A percentile compares a stretch with the other conserved stretches of the same genome.
phyloP scores from a whole-genome alignment of 2,329 filamentous ascomycete species.

The Raffaelea albimanens region DNA sequence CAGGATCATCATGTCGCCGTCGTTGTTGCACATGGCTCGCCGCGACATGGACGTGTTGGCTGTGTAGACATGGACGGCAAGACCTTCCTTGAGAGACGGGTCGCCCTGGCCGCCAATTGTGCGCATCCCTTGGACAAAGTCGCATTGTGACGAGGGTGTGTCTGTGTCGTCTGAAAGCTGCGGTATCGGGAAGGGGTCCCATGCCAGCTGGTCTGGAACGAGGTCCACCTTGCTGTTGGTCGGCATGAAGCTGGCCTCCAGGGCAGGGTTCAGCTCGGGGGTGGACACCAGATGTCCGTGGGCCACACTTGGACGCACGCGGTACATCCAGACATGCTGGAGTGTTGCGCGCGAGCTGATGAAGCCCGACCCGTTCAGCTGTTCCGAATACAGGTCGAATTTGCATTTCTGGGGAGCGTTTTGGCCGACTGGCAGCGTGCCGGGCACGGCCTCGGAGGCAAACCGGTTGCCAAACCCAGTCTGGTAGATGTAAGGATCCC shows the following conservation, averaged over 20 bases:
- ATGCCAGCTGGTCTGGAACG: constrained; percentile 23
- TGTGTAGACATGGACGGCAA: constrained; percentile 39
- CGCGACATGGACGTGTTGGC: constrained; percentile 36
- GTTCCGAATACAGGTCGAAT: constrained; percentile 34
- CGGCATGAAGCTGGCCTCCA: constrained; percentile 34
- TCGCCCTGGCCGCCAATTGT: constrained; percentile 40
- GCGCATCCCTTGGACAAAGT: constrained; percentile 37
- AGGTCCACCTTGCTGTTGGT: constrained; percentile 35
- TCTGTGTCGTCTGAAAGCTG: neutral
- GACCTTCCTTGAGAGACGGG: constrained; percentile 35
- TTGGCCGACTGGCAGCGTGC: constrained; percentile 31
- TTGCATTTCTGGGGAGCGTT: constrained; percentile 34
- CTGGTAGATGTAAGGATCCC: constrained; percentile 43
- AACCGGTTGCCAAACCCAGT: constrained; percentile 45
- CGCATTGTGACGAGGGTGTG: constrained; percentile 17
- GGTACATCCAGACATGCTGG: constrained; percentile 25
- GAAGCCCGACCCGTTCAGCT: constrained; percentile 34
- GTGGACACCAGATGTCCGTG: constrained; percentile 14
- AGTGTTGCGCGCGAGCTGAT: constrained; percentile 18
- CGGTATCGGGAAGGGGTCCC: constrained; percentile 33
- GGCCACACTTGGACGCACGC: constrained; percentile 22
- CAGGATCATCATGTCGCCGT: constrained; percentile 59
- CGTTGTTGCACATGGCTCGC: constrained; percentile 43
- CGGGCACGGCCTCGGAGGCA: constrained; percentile 35
- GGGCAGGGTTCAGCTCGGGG: constrained; percentile 13